Conservation (phyloP, 306 rosid species). For the Cucurbita ficifolia region DNA sequence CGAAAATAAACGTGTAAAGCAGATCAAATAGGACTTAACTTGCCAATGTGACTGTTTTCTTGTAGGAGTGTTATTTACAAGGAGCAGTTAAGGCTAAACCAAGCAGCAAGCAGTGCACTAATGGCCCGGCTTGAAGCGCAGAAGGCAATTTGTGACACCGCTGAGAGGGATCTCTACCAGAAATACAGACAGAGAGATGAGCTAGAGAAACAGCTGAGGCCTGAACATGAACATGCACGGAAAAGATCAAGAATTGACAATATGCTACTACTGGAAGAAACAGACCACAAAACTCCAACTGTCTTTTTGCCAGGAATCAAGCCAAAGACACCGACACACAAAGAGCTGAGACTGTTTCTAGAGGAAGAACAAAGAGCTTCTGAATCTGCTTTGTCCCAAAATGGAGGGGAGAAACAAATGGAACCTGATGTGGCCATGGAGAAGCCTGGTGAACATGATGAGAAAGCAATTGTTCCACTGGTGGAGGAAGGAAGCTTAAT, state of each 20-base stretch:
- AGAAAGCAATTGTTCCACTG: constrained; percentile 20
- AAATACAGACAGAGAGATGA: constrained; percentile 59
- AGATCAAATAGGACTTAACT: background rate
- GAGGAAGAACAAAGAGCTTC: constrained; percentile 80
- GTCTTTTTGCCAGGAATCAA: constrained; percentile 37
- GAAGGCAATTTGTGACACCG: constrained; percentile 52
- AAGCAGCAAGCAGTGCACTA: constrained; percentile 68
- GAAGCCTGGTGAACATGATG: constrained; percentile 25
- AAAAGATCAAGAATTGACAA: constrained; percentile 74
- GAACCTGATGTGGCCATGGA: constrained; percentile 20
- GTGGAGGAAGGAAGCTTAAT: constrained; percentile 38
- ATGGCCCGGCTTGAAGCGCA: constrained; percentile 98
- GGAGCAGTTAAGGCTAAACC: constrained; percentile 92
- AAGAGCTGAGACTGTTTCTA: constrained; percentile 71
- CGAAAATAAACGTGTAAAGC: background rate
- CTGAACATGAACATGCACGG: constrained; percentile 66
- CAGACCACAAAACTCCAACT: constrained; percentile 18
- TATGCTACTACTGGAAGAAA: constrained; percentile 30
- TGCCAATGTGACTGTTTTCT: background rate
- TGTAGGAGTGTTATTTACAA: constrained; percentile 85
- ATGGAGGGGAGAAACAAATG: constrained; percentile 26
- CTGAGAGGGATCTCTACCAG: constrained; percentile 82
- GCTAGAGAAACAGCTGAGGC: constrained; percentile 65
- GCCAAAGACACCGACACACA: constrained; percentile 53
- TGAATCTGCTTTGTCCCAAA: constrained; percentile 31